phyloP scores from a whole-genome alignment of 2,329 filamentous ascomycete species.

The Cladosporium sp. region DNA sequence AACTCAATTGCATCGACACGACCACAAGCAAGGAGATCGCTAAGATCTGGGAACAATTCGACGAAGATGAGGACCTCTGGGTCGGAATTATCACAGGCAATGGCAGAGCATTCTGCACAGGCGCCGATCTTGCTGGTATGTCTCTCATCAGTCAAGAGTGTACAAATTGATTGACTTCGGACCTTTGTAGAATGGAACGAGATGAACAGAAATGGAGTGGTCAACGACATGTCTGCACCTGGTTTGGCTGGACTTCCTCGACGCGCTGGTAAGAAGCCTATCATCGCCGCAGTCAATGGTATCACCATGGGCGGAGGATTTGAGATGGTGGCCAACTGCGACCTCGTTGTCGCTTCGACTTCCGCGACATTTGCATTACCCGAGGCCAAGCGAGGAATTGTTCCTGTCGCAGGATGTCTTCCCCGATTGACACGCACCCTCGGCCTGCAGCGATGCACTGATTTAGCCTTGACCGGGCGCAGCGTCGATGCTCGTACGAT shows the following conservation, averaged over 20 bases:
- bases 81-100: constrained; percentile 46
- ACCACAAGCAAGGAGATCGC: constrained; percentile 46
- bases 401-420: constrained; percentile 50
- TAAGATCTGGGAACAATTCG: constrained; percentile 50
- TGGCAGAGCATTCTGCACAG: constrained; percentile 53
- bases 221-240: constrained; percentile 27
- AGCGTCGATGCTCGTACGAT: constrained; percentile 43
- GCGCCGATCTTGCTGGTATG: constrained; percentile 52
- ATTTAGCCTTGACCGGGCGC: constrained; percentile 47
- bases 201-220: constrained; percentile 20
- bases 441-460: constrained; percentile 45
- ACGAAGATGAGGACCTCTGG: constrained; percentile 30
- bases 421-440: constrained; percentile 48
- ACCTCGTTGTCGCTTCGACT: constrained; percentile 51
- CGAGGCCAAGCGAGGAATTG: constrained; percentile 53
- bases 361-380: constrained; percentile 51
- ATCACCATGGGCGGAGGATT: constrained; percentile 55
- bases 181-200: constrained; percentile 24
- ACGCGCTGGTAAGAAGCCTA: constrained; percentile 56
- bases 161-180: neutral
- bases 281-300: constrained; percentile 58
- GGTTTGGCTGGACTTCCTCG: constrained; percentile 56
- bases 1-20: constrained; percentile 19
- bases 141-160: neutral
- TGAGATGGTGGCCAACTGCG: constrained; percentile 53